Percentiles rank a stretch among this genome's conserved stretches.
Evolutionary conservation across 2,329 filamentous ascomycete species (phyloP).

Genomic region (Paracoccidioides lutzii): DNA sequence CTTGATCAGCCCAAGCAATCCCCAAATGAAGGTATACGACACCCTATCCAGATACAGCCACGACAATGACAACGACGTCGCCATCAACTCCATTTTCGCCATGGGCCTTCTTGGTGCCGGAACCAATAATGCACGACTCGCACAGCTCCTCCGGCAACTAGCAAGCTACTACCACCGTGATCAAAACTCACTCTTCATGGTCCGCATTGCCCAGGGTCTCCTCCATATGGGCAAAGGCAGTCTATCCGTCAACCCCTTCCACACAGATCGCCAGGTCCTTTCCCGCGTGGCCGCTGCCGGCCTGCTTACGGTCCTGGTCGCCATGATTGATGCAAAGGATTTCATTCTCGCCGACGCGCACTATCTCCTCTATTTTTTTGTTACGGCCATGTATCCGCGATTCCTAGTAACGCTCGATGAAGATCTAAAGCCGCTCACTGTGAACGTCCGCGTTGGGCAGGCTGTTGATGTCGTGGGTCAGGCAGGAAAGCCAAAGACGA

Average conservation of each 20-base stretch:
- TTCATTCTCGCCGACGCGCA: slow-evolving; percentile 62
- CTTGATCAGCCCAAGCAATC: slow-evolving; percentile 91
- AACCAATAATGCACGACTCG: slow-evolving; percentile 93
- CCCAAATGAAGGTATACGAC: slow-evolving; percentile 99
- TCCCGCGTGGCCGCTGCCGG: slow-evolving; percentile 84
- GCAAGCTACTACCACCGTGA: slow-evolving; percentile 98
- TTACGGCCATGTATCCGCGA: slow-evolving; percentile 90
- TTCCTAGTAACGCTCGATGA: slow-evolving; percentile 96
- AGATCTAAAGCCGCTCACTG: slow-evolving; percentile 80
- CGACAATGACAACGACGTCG: slow-evolving; percentile 96
- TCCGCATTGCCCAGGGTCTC: slow-evolving; percentile 92
- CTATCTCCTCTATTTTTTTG: slow-evolving; percentile 94
- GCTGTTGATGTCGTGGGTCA: slow-evolving; percentile 97
- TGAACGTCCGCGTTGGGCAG: slow-evolving; percentile 94
- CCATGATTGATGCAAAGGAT: slow-evolving; percentile 89
- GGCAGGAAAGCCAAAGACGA: slow-evolving; percentile 93
- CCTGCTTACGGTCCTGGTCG: slow-evolving; percentile 76
- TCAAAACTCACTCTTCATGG: slow-evolving; percentile 95
- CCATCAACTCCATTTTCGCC: slow-evolving; percentile 95
- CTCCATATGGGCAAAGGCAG: slow-evolving; percentile 99
- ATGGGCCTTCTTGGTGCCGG: slow-evolving; percentile 96
- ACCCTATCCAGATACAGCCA: slow-evolving; percentile 94
- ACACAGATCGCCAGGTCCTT: slow-evolving; percentile 91
- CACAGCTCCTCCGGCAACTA: slow-evolving; percentile 83
- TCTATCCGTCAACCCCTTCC: slow-evolving; percentile 93